Conservation (phyloP, 169 alveolate species). For the Ichthyophthirius multifiliis region DNA sequence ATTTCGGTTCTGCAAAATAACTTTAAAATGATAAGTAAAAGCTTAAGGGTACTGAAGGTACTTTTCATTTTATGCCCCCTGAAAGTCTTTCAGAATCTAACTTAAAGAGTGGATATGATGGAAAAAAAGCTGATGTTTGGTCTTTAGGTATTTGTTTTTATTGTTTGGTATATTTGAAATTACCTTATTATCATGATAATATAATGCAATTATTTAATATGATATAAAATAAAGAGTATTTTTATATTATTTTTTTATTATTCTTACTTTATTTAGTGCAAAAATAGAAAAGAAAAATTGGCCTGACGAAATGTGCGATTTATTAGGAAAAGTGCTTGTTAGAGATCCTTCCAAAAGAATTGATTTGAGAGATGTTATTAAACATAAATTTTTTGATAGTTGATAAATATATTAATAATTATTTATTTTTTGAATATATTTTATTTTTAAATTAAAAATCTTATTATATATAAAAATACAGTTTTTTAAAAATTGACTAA, state of each 20-base stretch:
- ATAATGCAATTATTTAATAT: slow-evolving; percentile 29
- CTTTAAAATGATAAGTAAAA: not conserved
- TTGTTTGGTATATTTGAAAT: slow-evolving; percentile 16
- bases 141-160: slow-evolving; percentile 22
- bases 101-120: slow-evolving; percentile 26
- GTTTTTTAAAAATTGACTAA: too few species aligned
- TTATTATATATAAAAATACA: too few species aligned
- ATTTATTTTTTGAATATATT: too few species aligned
- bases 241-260: not conserved
- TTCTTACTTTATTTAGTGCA: not conserved
- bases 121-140: slow-evolving; percentile 31
- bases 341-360: not conserved
- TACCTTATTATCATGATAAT: slow-evolving; percentile 32
- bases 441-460: too few species aligned
- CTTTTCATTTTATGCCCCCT: slow-evolving; percentile 32
- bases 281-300: not conserved
- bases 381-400: not conserved
- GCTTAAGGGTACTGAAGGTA: slow-evolving; percentile 39
- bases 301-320: not conserved
- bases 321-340: not conserved
- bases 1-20: slow-evolving; percentile 30
- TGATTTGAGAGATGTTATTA: not conserved
- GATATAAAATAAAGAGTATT: slow-evolving; percentile 31
- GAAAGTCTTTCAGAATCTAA: slow-evolving; percentile 36
- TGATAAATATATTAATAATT: too few species aligned